Percentiles rank a stretch among this genome's conserved stretches.
Evolutionary conservation across 371 early-diverging fungal genomes (phyloP).

Genomic region (Fennellomyces sp.): DNA sequence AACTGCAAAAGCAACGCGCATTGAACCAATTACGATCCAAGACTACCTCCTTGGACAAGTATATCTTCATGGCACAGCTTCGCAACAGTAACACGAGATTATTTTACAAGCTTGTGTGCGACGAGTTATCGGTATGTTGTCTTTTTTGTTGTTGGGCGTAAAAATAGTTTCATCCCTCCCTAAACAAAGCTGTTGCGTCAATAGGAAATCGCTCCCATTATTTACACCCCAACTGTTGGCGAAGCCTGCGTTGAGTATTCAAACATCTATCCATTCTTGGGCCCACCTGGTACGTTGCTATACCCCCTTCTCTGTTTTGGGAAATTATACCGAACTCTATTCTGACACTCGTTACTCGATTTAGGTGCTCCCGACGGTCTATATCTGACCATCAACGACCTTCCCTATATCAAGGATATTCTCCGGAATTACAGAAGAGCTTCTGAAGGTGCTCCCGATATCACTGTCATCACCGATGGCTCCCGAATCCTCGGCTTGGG

Average conservation of each 20-base stretch:
- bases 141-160: too few relatives aligned
- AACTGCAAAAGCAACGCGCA: constrained; percentile 74
- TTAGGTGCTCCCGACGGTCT: constrained; percentile 74
- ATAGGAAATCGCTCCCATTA: constrained; percentile 76
- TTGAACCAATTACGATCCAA: constrained; percentile 69
- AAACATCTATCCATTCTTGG: constrained; percentile 82
- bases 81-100: constrained; percentile 77
- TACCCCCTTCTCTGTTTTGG: neutral
- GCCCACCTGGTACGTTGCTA: constrained; percentile 62
- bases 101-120: constrained; percentile 78
- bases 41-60: constrained; percentile 72
- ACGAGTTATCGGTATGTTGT: constrained; percentile 68
- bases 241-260: constrained; percentile 89
- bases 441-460: constrained; percentile 63
- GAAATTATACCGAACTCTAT: neutral
- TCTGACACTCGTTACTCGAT: neutral
- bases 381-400: constrained; percentile 78
- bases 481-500: constrained; percentile 93
- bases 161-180: neutral
- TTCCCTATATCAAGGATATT: constrained; percentile 61
- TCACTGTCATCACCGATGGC: constrained; percentile 92
- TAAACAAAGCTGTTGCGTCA: constrained; percentile 1
- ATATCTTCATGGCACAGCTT: constrained; percentile 80
- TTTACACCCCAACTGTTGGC: constrained; percentile 94
- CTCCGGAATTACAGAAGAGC: constrained; percentile 66